Evolutionary conservation across 1,139 yeast species (phyloP).

Genomic region (Yamadazyma epiphylla): DNA sequence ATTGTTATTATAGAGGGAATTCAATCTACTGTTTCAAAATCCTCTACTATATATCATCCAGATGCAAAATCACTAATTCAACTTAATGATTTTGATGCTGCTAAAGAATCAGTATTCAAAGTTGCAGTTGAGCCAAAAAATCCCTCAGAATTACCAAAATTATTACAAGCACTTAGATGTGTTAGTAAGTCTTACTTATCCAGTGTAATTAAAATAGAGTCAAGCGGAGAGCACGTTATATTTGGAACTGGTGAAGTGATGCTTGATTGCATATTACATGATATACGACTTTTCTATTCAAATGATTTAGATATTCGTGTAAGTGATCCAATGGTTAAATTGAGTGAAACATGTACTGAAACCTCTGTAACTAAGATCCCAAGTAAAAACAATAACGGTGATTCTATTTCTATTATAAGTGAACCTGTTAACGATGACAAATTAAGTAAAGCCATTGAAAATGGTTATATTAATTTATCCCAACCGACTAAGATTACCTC

Average conservation of each 20-base stretch:
- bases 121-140: constrained; percentile 78
- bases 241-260: constrained; percentile 86
- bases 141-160: constrained; percentile 74
- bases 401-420: constrained; percentile 67
- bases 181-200: constrained; percentile 65
- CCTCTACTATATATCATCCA: background rate
- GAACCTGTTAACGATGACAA: constrained; percentile 61
- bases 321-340: constrained; percentile 79
- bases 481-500: constrained; percentile 44
- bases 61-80: constrained; percentile 4
- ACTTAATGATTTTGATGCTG: constrained; percentile 25
- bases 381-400: constrained; percentile 52
- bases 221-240: constrained; percentile 82
- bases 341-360: constrained; percentile 73
- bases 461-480: constrained; percentile 37
- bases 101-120: constrained; percentile 63
- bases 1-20: constrained; percentile 63
- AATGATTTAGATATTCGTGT: constrained; percentile 68
- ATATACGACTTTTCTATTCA: constrained; percentile 59
- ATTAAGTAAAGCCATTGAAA: constrained; percentile 55
- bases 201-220: constrained; percentile 68
- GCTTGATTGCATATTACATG: constrained; percentile 80
- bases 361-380: constrained; percentile 63
- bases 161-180: constrained; percentile 64
- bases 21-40: background rate